These are phyloP conservation scores for Pythium rishiriense DNA, from an alignment of 352 stramenopile species.

Conservation along the genomic window DNA sequence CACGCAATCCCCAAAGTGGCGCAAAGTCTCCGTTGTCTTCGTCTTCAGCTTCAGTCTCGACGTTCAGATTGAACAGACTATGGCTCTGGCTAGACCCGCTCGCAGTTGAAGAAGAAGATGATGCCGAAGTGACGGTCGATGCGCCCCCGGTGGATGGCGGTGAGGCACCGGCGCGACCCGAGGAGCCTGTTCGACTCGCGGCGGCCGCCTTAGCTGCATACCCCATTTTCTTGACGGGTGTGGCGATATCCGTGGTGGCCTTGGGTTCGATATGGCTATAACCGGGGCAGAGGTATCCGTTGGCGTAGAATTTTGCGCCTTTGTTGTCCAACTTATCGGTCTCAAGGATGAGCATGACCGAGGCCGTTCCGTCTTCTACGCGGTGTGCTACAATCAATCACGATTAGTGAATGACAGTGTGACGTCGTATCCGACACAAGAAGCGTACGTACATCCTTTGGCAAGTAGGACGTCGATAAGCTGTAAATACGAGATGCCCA, in stretches of 20 bases:
- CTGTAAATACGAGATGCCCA: slow-evolving; percentile 81
- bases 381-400: slow-evolving; percentile 38
- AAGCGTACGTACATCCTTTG: slow-evolving; percentile 52
- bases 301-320: slow-evolving; percentile 72
- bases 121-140: not conserved
- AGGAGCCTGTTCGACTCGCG: not conserved
- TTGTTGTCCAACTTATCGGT: slow-evolving; percentile 76
- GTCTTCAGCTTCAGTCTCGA: slow-evolving; percentile 36
- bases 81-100: slow-evolving; percentile 17
- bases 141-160: not conserved
- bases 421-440: not conserved
- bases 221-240: slow-evolving; percentile 14
- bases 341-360: slow-evolving; percentile 76
- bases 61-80: slow-evolving; percentile 33
- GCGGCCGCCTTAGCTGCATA: slow-evolving; percentile 15
- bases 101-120: slow-evolving; percentile 7
- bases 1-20: slow-evolving; percentile 74
- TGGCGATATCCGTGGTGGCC: not conserved
- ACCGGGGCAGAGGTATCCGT: slow-evolving; percentile 72
- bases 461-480: slow-evolving; percentile 79
- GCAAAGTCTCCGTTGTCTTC: slow-evolving; percentile 79
- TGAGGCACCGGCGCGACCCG: not conserved
- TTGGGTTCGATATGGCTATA: slow-evolving; percentile 36
- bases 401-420: not conserved
- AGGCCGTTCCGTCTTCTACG: slow-evolving; percentile 46